Evolutionary conservation across 2,329 filamentous ascomycete species (phyloP), one percentile per base, ranked within the genome.

Genomic region (Pseudocercospora pini-densiflorae): DNA sequence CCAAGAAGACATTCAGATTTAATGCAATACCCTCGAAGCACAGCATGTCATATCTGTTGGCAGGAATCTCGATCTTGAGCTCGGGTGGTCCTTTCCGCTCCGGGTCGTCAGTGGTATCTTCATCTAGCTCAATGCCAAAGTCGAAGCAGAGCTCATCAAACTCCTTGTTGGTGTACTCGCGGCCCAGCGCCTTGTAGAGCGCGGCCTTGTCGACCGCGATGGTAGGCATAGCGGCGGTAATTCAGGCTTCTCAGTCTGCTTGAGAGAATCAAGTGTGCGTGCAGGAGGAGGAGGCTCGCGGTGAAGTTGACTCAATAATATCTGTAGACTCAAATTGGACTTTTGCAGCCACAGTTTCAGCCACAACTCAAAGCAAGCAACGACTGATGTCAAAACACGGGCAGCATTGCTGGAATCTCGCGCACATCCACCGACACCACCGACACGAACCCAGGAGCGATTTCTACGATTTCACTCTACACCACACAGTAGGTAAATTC

Each of bases 141-240:
- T 99, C 94, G 86, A 99, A 99, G 82, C 95, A 98, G 74, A 99
- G 86, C 77, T 97, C 92, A 81, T 99, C 95, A 78, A 99, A 99
- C 77, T 97, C 92, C 75, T 97, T 89, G 70, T 92, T 95, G 63
- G 94, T 97, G 80, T 87, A 97, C 88, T 95, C 90, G 82, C 90
- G 90, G 77, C 93, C 94, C 67, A 99, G 88, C 79, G 92, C 93
- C 83, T 96, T 90, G 86, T 92, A 98, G 78, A 99, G 92, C 78
- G 90, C 92, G 77, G 93, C 94, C 85, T 98, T 99, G 85, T 98
- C 92, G 75, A 98, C 94, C 74, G 90, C 87, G 75, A 99, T 97
- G 79, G 95, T 99, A 82, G 95, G 95, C 95, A 97, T 97, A 68
- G 79, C 88, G 81, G 53, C 53, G 49, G 78, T 43, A 31, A 16